Conservation (phyloP, 495 filamentous ascomycete genomes). For the Penicillium paradoxum region DNA sequence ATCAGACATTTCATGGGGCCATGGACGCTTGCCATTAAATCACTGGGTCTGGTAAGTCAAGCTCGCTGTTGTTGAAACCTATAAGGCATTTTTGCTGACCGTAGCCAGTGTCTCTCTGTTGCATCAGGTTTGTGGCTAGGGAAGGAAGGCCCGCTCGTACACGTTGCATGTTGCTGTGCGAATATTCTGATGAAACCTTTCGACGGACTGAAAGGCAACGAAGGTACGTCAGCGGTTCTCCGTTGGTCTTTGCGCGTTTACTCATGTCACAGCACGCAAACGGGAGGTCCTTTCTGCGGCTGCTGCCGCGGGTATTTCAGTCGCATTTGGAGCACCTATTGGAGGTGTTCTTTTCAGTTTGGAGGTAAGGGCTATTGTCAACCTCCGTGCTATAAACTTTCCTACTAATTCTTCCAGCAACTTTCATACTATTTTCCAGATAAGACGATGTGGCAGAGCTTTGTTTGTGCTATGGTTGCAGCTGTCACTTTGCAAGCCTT, state of each 20-base stretch:
- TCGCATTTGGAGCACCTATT: slow-evolving; percentile 96
- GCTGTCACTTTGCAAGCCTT: slow-evolving; percentile 88
- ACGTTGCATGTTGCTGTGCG: slow-evolving; percentile 96
- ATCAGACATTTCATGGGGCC: slow-evolving; percentile 85
- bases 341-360: slow-evolving; percentile 90
- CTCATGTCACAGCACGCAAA: slow-evolving; percentile 66
- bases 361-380: slow-evolving; percentile 51
- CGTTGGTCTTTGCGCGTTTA: not conserved
- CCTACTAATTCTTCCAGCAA: slow-evolving; percentile 48
- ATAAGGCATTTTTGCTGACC: slow-evolving; percentile 8
- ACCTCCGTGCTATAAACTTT: not conserved
- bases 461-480: slow-evolving; percentile 97
- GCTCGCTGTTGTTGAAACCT: not conserved
- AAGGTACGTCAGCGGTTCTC: slow-evolving; percentile 53
- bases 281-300: slow-evolving; percentile 93
- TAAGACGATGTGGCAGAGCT: slow-evolving; percentile 99
- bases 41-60: slow-evolving; percentile 71
- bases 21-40: slow-evolving; percentile 94
- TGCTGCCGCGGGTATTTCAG: slow-evolving; percentile 90
- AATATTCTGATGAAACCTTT: slow-evolving; percentile 94
- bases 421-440: slow-evolving; percentile 98
- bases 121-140: slow-evolving; percentile 97
- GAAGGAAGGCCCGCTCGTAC: slow-evolving; percentile 94
- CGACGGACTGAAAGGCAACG: slow-evolving; percentile 75
- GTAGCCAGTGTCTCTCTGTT: slow-evolving; percentile 70